Conservation (phyloP, 1,284 basidiomycete genomes). For the Irpex rosettiformis region DNA sequence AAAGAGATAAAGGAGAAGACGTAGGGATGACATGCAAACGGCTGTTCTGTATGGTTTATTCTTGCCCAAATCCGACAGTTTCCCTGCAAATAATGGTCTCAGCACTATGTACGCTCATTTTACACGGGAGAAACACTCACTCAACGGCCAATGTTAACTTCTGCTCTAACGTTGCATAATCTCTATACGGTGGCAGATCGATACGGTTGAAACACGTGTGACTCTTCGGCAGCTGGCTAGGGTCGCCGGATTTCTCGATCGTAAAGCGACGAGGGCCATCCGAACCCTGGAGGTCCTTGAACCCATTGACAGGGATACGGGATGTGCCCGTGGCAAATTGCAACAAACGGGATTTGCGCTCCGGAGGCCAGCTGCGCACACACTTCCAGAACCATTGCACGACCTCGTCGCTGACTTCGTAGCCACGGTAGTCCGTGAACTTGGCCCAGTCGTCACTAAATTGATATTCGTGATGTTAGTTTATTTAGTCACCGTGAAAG, state of each 20-base stretch:
- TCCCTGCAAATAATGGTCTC: constrained; percentile 28
- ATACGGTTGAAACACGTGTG: constrained; percentile 92
- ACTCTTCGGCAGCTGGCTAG: constrained; percentile 83
- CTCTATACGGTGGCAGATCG: constrained; percentile 90
- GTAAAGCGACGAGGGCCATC: constrained; percentile 95
- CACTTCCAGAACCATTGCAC: constrained; percentile 99
- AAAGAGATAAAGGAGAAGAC: background rate
- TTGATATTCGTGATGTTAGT: constrained; percentile 5
- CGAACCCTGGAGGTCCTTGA: constrained; percentile 97
- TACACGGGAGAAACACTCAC: constrained; percentile 45
- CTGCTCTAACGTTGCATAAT: constrained; percentile 86
- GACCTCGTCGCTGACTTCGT: constrained; percentile 88
- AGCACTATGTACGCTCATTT: constrained; percentile 11
- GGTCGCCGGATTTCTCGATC: constrained; percentile 95
- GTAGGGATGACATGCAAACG: background rate
- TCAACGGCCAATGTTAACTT: constrained; percentile 90
- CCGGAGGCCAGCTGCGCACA: constrained; percentile 94
- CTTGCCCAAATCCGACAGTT: constrained; percentile 44
- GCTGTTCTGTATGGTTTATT: constrained; percentile 23
- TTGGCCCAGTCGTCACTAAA: constrained; percentile 81
- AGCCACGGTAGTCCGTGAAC: constrained; percentile 82
- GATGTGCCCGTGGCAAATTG: constrained; percentile 99
- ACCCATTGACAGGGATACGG: constrained; percentile 97
- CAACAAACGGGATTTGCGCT: constrained; percentile 90
- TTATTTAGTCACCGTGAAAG: background rate